phyloP scores from a whole-genome alignment of 352 stramenopile genomes.

The Phytopythium helicoides region DNA sequence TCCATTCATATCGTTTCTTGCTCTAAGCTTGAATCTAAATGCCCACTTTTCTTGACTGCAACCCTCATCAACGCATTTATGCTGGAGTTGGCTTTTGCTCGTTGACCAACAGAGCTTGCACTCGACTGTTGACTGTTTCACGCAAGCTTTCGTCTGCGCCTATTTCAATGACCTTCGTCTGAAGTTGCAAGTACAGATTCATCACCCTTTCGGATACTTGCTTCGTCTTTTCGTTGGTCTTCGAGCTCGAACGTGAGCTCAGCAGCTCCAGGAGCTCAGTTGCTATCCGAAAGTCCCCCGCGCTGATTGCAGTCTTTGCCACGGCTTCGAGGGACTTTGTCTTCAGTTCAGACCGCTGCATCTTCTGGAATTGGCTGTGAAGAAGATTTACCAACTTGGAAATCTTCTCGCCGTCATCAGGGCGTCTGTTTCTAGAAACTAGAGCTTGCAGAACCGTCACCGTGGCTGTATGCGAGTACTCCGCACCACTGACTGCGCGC shows the following conservation, averaged over 20 bases:
- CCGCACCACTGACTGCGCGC: constrained; percentile 1
- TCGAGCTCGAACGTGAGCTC: too few species aligned
- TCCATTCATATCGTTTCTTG: too few species aligned
- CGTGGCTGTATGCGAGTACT: constrained; percentile 1
- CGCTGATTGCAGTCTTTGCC: not conserved
- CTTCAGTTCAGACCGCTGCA: not conserved
- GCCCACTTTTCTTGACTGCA: too few species aligned
- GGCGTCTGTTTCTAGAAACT: not conserved
- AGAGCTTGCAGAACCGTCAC: constrained; percentile 2
- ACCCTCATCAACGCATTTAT: too few species aligned
- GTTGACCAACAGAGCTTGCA: not conserved
- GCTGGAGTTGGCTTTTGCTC: too few species aligned
- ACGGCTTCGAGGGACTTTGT: not conserved
- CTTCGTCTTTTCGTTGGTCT: not conserved
- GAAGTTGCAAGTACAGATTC: not conserved
- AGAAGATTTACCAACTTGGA: not conserved
- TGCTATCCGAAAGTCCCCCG: not conserved
- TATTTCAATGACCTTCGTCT: not conserved
- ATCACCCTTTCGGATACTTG: not conserved
- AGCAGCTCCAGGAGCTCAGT: too few species aligned
- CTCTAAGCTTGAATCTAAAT: too few species aligned
- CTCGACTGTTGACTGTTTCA: not conserved
- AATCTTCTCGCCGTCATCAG: not conserved
- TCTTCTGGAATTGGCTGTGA: not conserved
- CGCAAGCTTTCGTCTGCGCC: not conserved